phyloP scores from a whole-genome alignment of 805 yeast genomes.

The Kuraishia piskuri region DNA sequence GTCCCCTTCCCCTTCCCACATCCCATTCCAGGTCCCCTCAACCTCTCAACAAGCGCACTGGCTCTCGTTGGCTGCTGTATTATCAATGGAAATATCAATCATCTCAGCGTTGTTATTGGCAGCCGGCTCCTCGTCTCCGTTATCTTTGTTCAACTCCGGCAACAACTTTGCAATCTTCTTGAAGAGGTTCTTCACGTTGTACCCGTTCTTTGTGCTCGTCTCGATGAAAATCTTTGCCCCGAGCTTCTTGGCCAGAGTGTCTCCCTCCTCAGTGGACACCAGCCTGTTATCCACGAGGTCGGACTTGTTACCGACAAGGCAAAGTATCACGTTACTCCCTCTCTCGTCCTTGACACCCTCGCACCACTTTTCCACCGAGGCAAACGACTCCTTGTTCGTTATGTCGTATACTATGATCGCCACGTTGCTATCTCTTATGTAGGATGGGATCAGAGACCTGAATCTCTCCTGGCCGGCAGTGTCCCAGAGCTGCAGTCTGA shows the following conservation, averaged over 20 bases:
- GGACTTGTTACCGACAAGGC: constrained; percentile 86
- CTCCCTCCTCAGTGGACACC: constrained; percentile 79
- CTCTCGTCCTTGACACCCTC: constrained; percentile 92
- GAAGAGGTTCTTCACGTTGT: constrained; percentile 84
- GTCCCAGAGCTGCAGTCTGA: constrained; percentile 93
- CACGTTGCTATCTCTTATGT: constrained; percentile 93
- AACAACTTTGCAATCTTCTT: constrained; percentile 84
- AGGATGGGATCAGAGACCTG: constrained; percentile 89
- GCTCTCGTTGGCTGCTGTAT: constrained; percentile 1
- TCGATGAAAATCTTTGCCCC: constrained; percentile 81
- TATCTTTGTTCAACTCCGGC: constrained; percentile 57
- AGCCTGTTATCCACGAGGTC: constrained; percentile 78
- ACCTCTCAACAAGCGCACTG: constrained; percentile 3
- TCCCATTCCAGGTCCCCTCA: too few relatives aligned
- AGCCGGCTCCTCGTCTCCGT: constrained; percentile 22
- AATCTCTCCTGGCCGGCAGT: constrained; percentile 97
- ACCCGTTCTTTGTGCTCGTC: constrained; percentile 91
- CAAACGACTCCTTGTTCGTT: constrained; percentile 78
- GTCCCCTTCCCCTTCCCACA: too few relatives aligned
- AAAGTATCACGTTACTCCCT: constrained; percentile 81
- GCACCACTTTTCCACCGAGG: constrained; percentile 82
- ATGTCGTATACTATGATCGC: constrained; percentile 95
- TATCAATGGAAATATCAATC: constrained; percentile 1
- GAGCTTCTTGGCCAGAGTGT: constrained; percentile 57
- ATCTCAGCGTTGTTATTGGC: constrained; percentile 12